Base-by-base conservation (phyloP, 352 stramenopile species). In the Globisporangium paroecandrum region DNA sequence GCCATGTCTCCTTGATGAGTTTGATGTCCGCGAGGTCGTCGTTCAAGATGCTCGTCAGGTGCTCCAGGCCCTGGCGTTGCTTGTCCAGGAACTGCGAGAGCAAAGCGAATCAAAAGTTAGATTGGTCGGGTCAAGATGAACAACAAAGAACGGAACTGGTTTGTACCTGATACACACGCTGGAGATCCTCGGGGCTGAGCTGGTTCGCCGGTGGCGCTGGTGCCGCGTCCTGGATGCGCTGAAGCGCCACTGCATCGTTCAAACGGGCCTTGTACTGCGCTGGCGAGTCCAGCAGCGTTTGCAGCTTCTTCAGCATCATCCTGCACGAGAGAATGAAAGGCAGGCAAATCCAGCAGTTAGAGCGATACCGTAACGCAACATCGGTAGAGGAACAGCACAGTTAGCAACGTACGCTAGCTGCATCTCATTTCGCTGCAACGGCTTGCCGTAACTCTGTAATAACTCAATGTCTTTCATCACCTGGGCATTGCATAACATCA, bases 381-480 rank as follows among this genome's bases (percentile, higher is more conserved):
- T 32, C 29, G 62, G 46, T 64, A 20, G 49, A 63, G n/a, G 18
- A 70, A 41, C 10, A 12, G 15, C 38, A 32, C 46, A 69, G 53
- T 63, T 65, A 65, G 24, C 58, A 62, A 88, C 86, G 67, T 83
- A 96, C 89, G 71, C 78, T 34, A 96, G 69, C 56, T 91, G 77
- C 66, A 93, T 81, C 71, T 96, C 89, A 41, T 91, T 80, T 13
- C 74, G 78, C 55, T 94, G 85, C 49, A 96, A 74, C 13, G 89
- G 89, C 69, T 96, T 96, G 69, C 87, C 84, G 32, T 93, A 82
- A 66, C 90, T 90, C 71, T 96, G 87, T 34, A 95, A 71, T 32
- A 96, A 78, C 71, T 96, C 89, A 24, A 96, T 91, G 64, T 96
- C 87, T 61, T 90, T 89, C 89, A 96, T 96, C 43, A 93, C 75